phyloP scores from a whole-genome alignment of 129 eudicot genomes.

The Artemisia argyi region DNA sequence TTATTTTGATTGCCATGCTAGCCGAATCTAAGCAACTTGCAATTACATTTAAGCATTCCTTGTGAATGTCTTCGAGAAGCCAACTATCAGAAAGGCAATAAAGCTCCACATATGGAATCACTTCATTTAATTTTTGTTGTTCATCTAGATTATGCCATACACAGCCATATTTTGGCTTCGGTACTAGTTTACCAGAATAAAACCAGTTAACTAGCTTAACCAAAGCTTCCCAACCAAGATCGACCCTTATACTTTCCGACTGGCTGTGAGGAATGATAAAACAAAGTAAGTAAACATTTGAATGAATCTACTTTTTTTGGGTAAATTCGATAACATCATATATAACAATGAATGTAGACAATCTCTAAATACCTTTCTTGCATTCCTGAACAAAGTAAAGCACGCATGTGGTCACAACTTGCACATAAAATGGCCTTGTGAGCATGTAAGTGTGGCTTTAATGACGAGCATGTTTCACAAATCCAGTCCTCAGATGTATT shows the following conservation, averaged over 20 bases:
- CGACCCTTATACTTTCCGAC: slow-evolving; percentile 53
- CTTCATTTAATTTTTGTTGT: slow-evolving; percentile 50
- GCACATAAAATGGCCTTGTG: slow-evolving; percentile 65
- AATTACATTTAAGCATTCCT: slow-evolving; percentile 52
- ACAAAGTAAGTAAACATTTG: background rate
- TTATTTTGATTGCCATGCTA: slow-evolving; percentile 51
- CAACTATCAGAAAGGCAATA: slow-evolving; percentile 79
- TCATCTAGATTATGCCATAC: slow-evolving; percentile 63
- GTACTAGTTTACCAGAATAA: slow-evolving; percentile 50
- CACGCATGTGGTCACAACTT: slow-evolving; percentile 70
- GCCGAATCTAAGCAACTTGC: slow-evolving; percentile 54
- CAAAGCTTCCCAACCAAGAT: slow-evolving; percentile 76
- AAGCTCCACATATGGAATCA: slow-evolving; percentile 66
- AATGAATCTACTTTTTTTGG: background rate
- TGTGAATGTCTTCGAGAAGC: slow-evolving; percentile 62
- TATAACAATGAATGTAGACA: too few species aligned
- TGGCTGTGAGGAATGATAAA: slow-evolving; percentile 44
- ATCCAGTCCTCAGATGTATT: slow-evolving; percentile 39
- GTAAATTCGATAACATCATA: background rate
- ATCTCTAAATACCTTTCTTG: slow-evolving; percentile 66
- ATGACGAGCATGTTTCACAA: slow-evolving; percentile 55
- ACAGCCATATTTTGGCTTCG: slow-evolving; percentile 65
- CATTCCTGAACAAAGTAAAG: slow-evolving; percentile 88
- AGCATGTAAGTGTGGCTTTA: slow-evolving; percentile 72
- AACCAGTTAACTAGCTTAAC: slow-evolving; percentile 64